Base-by-base conservation (phyloP, 441 rosid genomes). In the Euphorbia schlechtendalii region DNA sequence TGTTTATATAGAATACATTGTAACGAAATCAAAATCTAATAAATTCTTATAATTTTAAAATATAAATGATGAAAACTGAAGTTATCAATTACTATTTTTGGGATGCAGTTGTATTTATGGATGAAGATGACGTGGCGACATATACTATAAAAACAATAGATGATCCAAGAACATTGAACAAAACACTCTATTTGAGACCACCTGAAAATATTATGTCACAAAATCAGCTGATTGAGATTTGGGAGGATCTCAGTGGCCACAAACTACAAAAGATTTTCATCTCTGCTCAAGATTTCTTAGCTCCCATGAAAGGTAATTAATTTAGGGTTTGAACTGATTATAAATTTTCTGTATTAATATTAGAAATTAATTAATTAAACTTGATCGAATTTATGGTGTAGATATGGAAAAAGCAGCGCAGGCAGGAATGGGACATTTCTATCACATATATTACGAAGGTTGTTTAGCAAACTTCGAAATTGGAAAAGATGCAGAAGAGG, bases 401-500 rank as follows among this genome's bases (percentile, higher is more conserved):
- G 96, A 71, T 2, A 12, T 72, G 81, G 91, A 83, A 67, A 76
- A 75, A 52, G 87, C 81, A 20, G 64, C 17, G 0, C 76, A 83
- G 60, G 95, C 77, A 2, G 98, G 88, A 46, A 46, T 81, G 13
- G 92, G 92, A 30, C 96, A 92, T 71, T 89, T 86, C 71, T 84
- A 80, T 70, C 93, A 92, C 59, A 77, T 92, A 0, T 92, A 74
- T 72, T 92, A 84, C 18, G 93, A 92, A 66, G 91, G 96, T 13
- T 83, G 96, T 58, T 69, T 89, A 30, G 76, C 93, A 8, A 83
- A 91, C 69, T 77, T 87, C 38, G 84, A 89, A 64, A 83, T 84
- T 10, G 82, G 76, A n/a, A 80, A 86, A 69, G 83, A 71, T 8
- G 82, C 58, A 59, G 86, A 72, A 75, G 96, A 89, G 76, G 96